phyloP scores from a whole-genome alignment of 202 grass and related monocot genomes.

The Cymbopogon flexuosus region DNA sequence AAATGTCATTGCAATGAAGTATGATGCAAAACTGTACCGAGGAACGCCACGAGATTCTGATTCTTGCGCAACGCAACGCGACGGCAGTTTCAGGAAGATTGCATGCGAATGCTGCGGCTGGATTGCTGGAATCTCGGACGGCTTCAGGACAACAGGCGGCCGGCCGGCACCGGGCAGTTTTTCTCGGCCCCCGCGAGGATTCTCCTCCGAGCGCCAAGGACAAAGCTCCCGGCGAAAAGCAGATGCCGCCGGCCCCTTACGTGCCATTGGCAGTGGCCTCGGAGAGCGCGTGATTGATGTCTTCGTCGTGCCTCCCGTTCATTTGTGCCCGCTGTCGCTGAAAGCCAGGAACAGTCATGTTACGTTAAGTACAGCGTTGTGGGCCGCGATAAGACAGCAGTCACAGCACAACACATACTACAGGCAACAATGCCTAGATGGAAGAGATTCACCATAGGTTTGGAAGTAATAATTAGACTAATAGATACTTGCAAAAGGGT shows the following conservation, averaged over 20 bases:
- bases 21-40: not conserved
- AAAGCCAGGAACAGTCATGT: conserved; percentile 24
- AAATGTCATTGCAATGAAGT: conserved; percentile 5
- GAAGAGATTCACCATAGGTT: not conserved
- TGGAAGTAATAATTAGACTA: not conserved
- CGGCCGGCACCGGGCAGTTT: not conserved
- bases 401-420: not conserved
- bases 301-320: conserved; percentile 79
- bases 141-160: not conserved
- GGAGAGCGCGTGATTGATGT: conserved; percentile 58
- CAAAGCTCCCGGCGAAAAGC: conserved; percentile 35
- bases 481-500: not conserved
- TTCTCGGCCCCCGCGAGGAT: conserved; percentile 28
- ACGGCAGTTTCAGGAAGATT: not conserved
- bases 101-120: not conserved
- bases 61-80: not conserved
- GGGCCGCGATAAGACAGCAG: not conserved
- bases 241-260: conserved; percentile 34
- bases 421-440: not conserved
- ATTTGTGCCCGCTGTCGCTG: conserved; percentile 84
- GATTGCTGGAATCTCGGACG: conserved; percentile 13
- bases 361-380: not conserved
- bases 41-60: not conserved
- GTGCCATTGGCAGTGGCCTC: conserved; percentile 54
- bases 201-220: conserved; percentile 40